phyloP scores from a whole-genome alignment of 371 early-diverging fungal species.

The Circinella umbellata region DNA sequence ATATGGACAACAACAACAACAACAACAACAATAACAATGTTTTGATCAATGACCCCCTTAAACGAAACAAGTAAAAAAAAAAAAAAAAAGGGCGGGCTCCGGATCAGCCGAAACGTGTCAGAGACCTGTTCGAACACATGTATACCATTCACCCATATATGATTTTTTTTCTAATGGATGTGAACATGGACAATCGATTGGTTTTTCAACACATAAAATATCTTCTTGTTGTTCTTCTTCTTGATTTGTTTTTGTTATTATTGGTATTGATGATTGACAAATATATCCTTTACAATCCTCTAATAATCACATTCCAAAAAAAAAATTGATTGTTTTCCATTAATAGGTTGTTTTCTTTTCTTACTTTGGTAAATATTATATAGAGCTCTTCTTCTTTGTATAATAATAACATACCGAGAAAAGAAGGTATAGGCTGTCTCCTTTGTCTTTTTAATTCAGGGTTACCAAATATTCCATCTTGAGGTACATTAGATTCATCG shows the following conservation, averaged over 20 bases:
- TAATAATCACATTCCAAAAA: no score
- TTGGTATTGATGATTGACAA: not conserved
- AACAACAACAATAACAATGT: no score
- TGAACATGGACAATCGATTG: slow-evolving; percentile 3
- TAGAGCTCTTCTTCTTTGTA: no score
- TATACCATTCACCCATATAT: not conserved
- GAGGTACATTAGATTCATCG: not conserved
- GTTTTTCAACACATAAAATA: not conserved
- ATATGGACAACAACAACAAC: no score
- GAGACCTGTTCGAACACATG: not conserved
- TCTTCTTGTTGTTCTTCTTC: not conserved
- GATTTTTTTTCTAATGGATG: slow-evolving; percentile 8
- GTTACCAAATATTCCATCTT: not conserved
- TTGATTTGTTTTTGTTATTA: not conserved
- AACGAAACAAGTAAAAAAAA: slow-evolving; percentile 13
- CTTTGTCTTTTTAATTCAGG: not conserved
- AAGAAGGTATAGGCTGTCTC: not conserved
- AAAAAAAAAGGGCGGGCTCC: slow-evolving; percentile 1
- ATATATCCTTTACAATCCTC: slow-evolving; percentile 4
- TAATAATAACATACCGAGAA: no score
- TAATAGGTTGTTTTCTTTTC: not conserved
- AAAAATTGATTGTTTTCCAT: not conserved
- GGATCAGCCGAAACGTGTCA: not conserved
- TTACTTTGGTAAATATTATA: no score
- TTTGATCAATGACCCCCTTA: slow-evolving; percentile 16